phyloP scores from a whole-genome alignment of 129 eudicot genomes.

The Pittosporum tobira region DNA sequence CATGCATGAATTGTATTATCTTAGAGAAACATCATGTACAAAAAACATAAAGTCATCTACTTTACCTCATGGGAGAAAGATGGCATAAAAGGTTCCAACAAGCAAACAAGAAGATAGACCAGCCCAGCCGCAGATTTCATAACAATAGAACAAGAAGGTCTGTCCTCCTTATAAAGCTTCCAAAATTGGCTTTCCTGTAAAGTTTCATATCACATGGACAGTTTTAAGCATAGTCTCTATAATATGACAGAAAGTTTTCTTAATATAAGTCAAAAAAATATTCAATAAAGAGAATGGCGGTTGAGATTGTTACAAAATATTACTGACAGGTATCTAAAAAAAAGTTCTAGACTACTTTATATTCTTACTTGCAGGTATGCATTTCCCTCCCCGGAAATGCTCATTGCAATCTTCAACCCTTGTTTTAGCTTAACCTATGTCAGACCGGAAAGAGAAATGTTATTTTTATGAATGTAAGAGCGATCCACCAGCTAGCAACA shows the following conservation, averaged over 20 bases:
- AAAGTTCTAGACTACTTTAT: not conserved
- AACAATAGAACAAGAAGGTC: conserved; percentile 63
- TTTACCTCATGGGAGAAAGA: conserved; percentile 83
- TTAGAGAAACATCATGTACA: not conserved
- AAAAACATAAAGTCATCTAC: conserved; percentile 5
- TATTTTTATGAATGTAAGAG: conserved; percentile 2
- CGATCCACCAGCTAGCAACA: conserved; percentile 3
- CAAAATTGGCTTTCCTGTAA: conserved; percentile 84
- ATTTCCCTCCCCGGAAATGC: conserved; percentile 79
- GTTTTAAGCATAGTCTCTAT: not conserved
- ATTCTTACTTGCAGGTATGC: conserved; percentile 74
- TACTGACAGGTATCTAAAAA: not conserved
- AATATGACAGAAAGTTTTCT: not conserved
- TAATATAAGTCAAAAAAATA: no score
- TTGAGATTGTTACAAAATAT: not conserved
- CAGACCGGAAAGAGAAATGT: conserved; percentile 12
- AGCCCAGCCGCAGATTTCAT: conserved; percentile 87
- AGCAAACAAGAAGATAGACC: conserved; percentile 81
- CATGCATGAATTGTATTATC: not conserved
- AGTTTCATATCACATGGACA: conserved; percentile 1
- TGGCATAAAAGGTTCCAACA: conserved; percentile 92
- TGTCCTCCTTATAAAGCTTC: conserved; percentile 91
- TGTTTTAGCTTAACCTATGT: conserved; percentile 79
- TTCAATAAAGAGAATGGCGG: not conserved
- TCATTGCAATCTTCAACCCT: conserved; percentile 80